phyloP scores from a whole-genome alignment of 495 filamentous ascomycete genomes.

The Xylaria castorea region DNA sequence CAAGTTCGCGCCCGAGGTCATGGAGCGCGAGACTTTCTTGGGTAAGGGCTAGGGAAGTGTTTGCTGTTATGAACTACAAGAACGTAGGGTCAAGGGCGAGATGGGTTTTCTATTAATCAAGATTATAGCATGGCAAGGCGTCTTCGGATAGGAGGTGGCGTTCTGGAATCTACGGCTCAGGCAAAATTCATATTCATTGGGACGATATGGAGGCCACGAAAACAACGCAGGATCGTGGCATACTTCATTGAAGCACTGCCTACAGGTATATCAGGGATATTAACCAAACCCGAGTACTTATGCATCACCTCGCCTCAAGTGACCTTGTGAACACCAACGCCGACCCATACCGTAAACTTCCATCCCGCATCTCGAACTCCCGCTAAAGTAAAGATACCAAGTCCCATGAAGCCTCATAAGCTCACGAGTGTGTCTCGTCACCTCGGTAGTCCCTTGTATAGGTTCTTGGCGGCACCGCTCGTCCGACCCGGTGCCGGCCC shows the following conservation, averaged over 20 bases:
- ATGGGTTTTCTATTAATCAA: conserved; percentile 7
- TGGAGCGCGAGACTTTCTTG: conserved; percentile 83
- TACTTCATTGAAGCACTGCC: background rate
- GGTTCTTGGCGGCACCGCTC: conserved; percentile 23
- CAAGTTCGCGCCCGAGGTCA: conserved; percentile 83
- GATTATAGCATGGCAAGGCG: conserved; percentile 39
- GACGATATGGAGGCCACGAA: background rate
- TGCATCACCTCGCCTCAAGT: background rate
- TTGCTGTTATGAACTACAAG: background rate
- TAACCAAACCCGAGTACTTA: background rate
- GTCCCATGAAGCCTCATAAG: conserved; percentile 3
- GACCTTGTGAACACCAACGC: background rate
- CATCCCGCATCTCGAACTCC: background rate
- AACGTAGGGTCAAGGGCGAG: background rate
- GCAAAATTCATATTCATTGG: conserved; percentile 3
- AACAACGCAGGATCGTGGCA: background rate
- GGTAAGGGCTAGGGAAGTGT: conserved; percentile 45
- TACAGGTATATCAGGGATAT: background rate
- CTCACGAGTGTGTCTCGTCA: conserved; percentile 36
- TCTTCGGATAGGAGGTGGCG: conserved; percentile 31
- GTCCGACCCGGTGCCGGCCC: conserved; percentile 50
- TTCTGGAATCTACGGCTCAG: conserved; percentile 18
- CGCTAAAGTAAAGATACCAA: background rate
- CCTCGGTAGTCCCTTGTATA: conserved; percentile 53
- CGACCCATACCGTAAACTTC: conserved; percentile 4